Evolutionary conservation across 2,329 filamentous ascomycete species (phyloP), one percentile per base, ranked within the genome.

Genomic region (Cordyceps militaris): DNA sequence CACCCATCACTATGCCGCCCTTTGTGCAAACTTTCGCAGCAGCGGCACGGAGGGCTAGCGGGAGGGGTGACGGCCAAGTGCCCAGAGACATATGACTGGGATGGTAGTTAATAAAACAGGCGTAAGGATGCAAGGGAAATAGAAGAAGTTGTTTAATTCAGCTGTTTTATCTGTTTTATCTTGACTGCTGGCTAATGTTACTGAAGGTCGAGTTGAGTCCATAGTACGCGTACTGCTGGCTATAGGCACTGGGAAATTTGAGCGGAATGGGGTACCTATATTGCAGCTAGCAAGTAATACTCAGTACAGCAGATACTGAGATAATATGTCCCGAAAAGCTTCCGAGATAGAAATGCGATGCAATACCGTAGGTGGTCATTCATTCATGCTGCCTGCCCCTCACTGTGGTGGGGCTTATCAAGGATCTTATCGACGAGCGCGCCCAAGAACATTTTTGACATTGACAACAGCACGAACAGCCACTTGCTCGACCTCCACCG

Each of bases 21-120:
- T 99, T 36, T 99, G 94, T 70, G 92, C 93, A 21, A 91, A 91
- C 0, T 99, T 99, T 76, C 85, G 91, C 66, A 97, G 92, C 80
- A 95, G 86, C 67, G 94, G 94, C 4, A 96, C 88, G 26, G 92
- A 96, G 66, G 88, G 87, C 66, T 93, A 81, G 75, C 44, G 6
- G 26, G 7, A 30, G n/a, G 23, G 11, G 30, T n/a, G 14, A 19
- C n/a, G 2, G n/a, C 28, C 26, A 14, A 11, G 23, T n/a, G 42
- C 42, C 28, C 14, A n/a, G 21, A 26, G 42, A 43, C 7, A 10
- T 40, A n/a, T 30, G 23, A 42, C 7, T 46, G 51, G 32, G 54
- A 38, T 16, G 4, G 36, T 42, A 26, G 36, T 47, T 50, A 56
- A 50, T 56, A 50, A 49, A 56, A 50, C 8, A 34, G 54, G 54